A percentile compares a stretch with the other conserved stretches of the same genome.
phyloP scores from a whole-genome alignment of 2,329 filamentous ascomycete species.

The Penicillium sclerotiorum region DNA sequence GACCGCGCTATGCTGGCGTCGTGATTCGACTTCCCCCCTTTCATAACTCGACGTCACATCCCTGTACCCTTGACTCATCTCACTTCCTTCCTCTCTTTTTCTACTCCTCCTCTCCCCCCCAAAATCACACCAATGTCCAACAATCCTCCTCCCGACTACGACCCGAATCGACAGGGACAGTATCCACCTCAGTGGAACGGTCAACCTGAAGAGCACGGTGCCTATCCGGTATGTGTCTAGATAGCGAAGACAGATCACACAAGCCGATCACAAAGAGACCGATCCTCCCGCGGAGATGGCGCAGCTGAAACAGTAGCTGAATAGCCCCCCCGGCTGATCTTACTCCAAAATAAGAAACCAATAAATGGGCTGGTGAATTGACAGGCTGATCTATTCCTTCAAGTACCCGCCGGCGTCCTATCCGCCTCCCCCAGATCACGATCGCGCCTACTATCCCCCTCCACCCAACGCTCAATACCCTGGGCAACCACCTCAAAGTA shows the following conservation, averaged over 20 bases:
- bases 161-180: conserved; percentile 50
- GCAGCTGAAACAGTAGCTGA: neutral
- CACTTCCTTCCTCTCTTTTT: conserved; percentile 17
- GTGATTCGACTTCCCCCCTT: conserved; percentile 25
- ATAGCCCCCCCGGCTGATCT: conserved; percentile 3
- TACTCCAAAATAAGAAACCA: neutral
- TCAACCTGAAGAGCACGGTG: conserved; percentile 41
- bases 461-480: conserved; percentile 38
- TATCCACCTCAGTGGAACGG: conserved; percentile 48
- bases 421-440: conserved; percentile 32
- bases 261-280: no score
- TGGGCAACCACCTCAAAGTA: conserved; percentile 39
- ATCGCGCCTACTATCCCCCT: conserved; percentile 35
- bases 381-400: conserved; percentile 4
- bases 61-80: conserved; percentile 30
- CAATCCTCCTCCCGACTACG: conserved; percentile 44
- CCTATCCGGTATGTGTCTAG: conserved; percentile 44
- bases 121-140: conserved; percentile 45
- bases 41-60: conserved; percentile 30
- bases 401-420: conserved; percentile 38
- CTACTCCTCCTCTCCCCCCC: conserved; percentile 24
- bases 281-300: neutral
- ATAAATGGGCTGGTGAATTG: no score
- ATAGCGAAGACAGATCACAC: no score
- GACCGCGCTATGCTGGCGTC: conserved; percentile 30